These are phyloP conservation scores for Delonix regia DNA, from an alignment of 306 rosid genomes.

Conservation along the genomic window DNA sequence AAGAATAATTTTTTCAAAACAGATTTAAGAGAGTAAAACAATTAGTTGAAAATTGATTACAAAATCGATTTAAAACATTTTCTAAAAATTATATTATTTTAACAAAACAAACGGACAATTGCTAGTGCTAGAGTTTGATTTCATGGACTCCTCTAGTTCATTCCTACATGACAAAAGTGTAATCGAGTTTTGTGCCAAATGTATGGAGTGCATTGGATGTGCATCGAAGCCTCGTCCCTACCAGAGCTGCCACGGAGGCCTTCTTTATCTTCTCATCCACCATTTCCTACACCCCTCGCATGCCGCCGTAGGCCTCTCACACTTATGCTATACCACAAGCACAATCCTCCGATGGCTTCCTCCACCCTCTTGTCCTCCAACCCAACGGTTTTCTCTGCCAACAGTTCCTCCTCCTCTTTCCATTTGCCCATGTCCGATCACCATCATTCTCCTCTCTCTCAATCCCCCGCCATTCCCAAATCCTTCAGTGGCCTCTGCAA, in stretches of 20 bases:
- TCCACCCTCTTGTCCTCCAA: slow-evolving; percentile 64
- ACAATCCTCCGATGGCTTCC: slow-evolving; percentile 56
- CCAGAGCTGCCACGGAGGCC: slow-evolving; percentile 32
- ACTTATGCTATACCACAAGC: background rate
- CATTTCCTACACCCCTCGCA: background rate
- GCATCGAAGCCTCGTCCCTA: slow-evolving; percentile 8
- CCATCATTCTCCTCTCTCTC: slow-evolving; percentile 32
- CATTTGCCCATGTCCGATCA: slow-evolving; percentile 45
- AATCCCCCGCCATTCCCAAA: slow-evolving; percentile 58
- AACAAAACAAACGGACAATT: background rate
- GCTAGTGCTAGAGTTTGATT: too few relatives aligned
- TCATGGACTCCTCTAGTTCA: background rate
- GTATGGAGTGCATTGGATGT: slow-evolving; percentile 1
- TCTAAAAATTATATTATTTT: too few relatives aligned
- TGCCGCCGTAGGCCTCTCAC: background rate
- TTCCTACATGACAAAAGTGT: background rate
- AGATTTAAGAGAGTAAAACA: too few relatives aligned
- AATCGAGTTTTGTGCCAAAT: background rate
- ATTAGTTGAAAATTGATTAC: too few relatives aligned
- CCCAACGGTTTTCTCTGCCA: slow-evolving; percentile 47
- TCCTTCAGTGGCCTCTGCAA: slow-evolving; percentile 66
- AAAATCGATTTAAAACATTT: too few relatives aligned
- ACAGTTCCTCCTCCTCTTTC: slow-evolving; percentile 28
- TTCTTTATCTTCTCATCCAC: slow-evolving; percentile 37
- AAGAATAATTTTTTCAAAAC: too few relatives aligned